Evolutionary conservation across 2,329 filamentous ascomycete species (phyloP).

Genomic region (Trichoderma sp.): DNA sequence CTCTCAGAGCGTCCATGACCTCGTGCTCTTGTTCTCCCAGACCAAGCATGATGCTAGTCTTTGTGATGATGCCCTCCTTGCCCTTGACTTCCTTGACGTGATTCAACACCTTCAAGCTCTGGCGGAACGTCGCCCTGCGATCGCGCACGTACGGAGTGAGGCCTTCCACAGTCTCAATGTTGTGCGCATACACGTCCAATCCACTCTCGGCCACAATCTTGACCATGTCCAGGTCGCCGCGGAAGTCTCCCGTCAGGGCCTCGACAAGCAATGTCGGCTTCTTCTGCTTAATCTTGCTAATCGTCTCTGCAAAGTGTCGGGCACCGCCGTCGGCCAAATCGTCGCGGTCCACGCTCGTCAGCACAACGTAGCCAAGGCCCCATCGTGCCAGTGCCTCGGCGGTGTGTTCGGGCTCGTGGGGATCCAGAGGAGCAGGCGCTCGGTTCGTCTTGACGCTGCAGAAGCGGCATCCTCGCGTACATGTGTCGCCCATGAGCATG

Average conservation of each 20-base stretch:
- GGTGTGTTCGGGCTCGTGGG: conserved; percentile 95
- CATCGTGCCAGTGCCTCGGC: conserved; percentile 90
- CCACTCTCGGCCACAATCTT: conserved; percentile 81
- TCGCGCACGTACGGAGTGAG: conserved; percentile 90
- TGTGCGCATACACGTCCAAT: conserved; percentile 95
- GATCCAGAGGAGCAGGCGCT: conserved; percentile 77
- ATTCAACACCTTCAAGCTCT: conserved; percentile 78
- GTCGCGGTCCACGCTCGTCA: conserved; percentile 92
- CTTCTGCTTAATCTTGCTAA: conserved; percentile 89
- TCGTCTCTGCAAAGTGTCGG: conserved; percentile 88
- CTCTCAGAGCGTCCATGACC: conserved; percentile 74
- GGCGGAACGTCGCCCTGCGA: conserved; percentile 83
- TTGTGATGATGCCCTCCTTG: conserved; percentile 81
- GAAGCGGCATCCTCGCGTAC: conserved; percentile 93
- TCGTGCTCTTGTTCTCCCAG: conserved; percentile 90
- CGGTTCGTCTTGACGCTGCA: conserved; percentile 93
- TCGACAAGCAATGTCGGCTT: conserved; percentile 77
- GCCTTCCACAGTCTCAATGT: conserved; percentile 91
- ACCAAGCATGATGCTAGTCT: conserved; percentile 97
- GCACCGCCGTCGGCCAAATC: conserved; percentile 89
- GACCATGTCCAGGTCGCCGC: conserved; percentile 85
- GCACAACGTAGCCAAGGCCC: conserved; percentile 93
- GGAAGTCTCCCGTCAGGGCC: conserved; percentile 85
- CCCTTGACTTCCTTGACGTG: conserved; percentile 77
- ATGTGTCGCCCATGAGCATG: conserved; percentile 99